A percentile compares a stretch with the other conserved stretches of the same genome.
Conservation (phyloP, 805 yeast species). For the Metschnikowia henanensis region DNA sequence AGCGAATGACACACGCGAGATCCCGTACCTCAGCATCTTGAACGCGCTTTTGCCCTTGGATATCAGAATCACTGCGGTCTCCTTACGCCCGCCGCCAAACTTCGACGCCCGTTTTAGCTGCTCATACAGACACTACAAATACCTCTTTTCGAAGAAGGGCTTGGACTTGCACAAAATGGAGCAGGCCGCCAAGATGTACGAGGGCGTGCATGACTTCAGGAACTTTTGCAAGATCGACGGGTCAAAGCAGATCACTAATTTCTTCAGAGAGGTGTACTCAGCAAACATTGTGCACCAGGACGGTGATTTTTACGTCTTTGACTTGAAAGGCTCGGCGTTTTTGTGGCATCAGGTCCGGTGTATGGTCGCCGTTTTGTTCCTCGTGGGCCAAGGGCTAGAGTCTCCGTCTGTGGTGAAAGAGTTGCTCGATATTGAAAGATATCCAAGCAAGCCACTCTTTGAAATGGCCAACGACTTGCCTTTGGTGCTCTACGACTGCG, state of each 20-base stretch:
- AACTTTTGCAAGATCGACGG: conserved; percentile 96
- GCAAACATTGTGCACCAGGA: conserved; percentile 46
- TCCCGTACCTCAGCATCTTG: conserved; percentile 72
- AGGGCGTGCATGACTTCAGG: conserved; percentile 87
- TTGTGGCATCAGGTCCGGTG: conserved; percentile 98
- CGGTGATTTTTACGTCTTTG: conserved; percentile 62
- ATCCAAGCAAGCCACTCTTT: conserved; percentile 73
- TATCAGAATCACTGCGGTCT: conserved; percentile 77
- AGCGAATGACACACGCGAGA: conserved; percentile 60
- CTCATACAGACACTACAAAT: conserved; percentile 79
- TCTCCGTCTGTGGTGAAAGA: conserved; percentile 53
- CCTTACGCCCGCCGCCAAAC: conserved; percentile 75
- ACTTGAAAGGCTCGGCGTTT: conserved; percentile 85
- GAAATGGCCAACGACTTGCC: conserved; percentile 93
- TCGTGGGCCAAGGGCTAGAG: conserved; percentile 81
- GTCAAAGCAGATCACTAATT: conserved; percentile 85
- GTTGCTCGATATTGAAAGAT: conserved; percentile 54
- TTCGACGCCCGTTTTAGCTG: conserved; percentile 97
- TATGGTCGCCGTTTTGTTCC: conserved; percentile 81
- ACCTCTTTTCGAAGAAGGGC: conserved; percentile 59
- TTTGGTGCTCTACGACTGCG: conserved; percentile 81
- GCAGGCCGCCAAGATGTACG: conserved; percentile 58
- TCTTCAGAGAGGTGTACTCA: conserved; percentile 57
- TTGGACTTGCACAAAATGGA: conserved; percentile 69
- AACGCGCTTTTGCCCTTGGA: conserved; percentile 81